phyloP scores from a whole-genome alignment of 73 alveolate species.

The Tetrahymena malaccensis region DNA sequence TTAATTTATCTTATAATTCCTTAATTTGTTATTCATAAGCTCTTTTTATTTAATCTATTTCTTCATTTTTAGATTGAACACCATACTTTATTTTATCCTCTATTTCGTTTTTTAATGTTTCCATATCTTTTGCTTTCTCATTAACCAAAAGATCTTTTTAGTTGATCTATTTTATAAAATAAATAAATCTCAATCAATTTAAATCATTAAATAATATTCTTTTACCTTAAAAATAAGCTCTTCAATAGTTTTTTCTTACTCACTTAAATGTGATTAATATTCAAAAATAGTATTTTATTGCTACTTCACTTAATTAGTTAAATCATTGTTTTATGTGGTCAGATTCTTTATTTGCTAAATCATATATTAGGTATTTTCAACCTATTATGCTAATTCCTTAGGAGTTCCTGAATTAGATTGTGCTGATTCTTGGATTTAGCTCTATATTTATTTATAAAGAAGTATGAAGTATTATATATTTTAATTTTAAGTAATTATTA shows the following conservation, averaged over 20 bases:
- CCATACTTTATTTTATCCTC: background rate
- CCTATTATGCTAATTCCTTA: background rate
- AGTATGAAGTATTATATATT: background rate
- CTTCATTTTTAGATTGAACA: background rate
- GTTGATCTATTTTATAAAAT: background rate
- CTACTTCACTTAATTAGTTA: background rate
- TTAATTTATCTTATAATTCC: background rate
- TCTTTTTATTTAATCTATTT: background rate
- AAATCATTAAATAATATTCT: background rate
- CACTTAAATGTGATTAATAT: background rate
- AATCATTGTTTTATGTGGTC: background rate
- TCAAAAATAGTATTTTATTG: background rate
- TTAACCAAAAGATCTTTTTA: background rate
- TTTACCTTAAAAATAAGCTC: background rate
- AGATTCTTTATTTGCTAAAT: background rate
- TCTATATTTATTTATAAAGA: background rate
- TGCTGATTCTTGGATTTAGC: background rate
- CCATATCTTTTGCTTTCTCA: background rate
- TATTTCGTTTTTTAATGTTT: background rate
- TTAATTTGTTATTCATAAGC: background rate
- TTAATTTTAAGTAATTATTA: background rate
- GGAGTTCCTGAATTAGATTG: background rate
- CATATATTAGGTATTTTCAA: background rate
- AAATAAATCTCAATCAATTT: background rate
- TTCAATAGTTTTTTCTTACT: background rate